Base-by-base conservation (phyloP, 139 green algal species). In the Tetradesmus obliquus region DNA sequence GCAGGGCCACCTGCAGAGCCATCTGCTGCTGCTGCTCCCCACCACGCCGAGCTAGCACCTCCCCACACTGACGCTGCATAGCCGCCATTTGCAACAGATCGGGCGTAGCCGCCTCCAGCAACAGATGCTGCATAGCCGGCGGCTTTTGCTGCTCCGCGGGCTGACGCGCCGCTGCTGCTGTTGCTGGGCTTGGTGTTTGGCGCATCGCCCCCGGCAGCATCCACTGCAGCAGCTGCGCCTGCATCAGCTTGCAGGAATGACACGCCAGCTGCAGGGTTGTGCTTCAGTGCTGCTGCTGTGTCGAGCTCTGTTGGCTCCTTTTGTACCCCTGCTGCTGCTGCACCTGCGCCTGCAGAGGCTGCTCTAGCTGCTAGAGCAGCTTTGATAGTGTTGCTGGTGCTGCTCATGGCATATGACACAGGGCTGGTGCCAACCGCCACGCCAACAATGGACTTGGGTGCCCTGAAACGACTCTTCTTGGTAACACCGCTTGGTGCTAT, bases 351-450 rank as follows among this genome's bases (percentile, higher is more conserved):
- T 17, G 76, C 76, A 17, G 24, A 51, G 5, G 76, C n/a, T 82
- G 76, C 76, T 15, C 76, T 53, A 54, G 84, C 85, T 69, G 62
- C 62, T n/a, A 66, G 19, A 20, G 66, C 45, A 54, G 66, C 62
- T 88, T 66, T 69, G 55, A 88, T 88, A 10, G 69, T 79, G 1
- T 54, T 88, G n/a, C 62, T 62, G 9, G 45, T 45, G 5, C 19
- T 74, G 71, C 53, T 84, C 12, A 32, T 62, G 45, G 71, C 86
- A 82, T 22, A 82, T 6, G 84, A 89, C 5, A 32, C 86, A n/a
- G 55, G 20, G 54, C 71, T 84, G 8, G 20, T 62, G 22, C 32
- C 86, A 84, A 15, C 86, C 54, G 12, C 60, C 62, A 81, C 57
- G n/a, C 66, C 66, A 76, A 76, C 66, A 24, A 76, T 76, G 17